Evolutionary conservation across 768 basidiomycete genomes (phyloP).

Genomic region (Rhizopogon vulgaris): DNA sequence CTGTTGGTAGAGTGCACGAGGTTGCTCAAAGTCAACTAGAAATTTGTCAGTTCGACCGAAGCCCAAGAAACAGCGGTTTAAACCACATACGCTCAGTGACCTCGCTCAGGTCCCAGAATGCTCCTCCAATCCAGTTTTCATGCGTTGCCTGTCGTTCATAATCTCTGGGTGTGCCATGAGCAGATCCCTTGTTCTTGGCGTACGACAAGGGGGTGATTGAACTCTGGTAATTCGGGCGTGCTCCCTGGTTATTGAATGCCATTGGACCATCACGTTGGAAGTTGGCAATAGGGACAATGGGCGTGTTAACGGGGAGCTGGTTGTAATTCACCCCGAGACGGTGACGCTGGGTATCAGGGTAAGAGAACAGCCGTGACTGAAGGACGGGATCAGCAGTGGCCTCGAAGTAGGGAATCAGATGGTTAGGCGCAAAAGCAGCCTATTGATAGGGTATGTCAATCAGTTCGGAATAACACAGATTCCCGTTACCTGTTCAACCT

Average conservation of each 20-base stretch:
- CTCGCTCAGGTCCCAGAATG: constrained; percentile 62
- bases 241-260: constrained; percentile 72
- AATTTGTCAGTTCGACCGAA: background rate
- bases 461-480: constrained; percentile 23
- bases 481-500: constrained; percentile 79
- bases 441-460: constrained; percentile 16
- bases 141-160: constrained; percentile 39
- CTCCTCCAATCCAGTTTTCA: constrained; percentile 70
- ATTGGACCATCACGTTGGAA: constrained; percentile 86
- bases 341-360: constrained; percentile 85
- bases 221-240: constrained; percentile 84
- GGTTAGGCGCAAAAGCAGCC: constrained; percentile 84
- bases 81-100: constrained; percentile 69
- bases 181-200: constrained; percentile 39
- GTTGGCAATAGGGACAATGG: constrained; percentile 69
- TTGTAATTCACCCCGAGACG: constrained; percentile 78
- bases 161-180: constrained; percentile 37
- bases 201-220: constrained; percentile 69
- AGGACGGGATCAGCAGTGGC: constrained; percentile 88
- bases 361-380: constrained; percentile 92
- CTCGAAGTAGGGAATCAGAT: constrained; percentile 84
- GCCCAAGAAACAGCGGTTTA: background rate
- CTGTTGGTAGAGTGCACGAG: constrained; percentile 58
- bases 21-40: constrained; percentile 81
- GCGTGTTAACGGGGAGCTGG: constrained; percentile 84